Conservation (phyloP, 2,329 filamentous ascomycete species). For the Aspergillus unguis region DNA sequence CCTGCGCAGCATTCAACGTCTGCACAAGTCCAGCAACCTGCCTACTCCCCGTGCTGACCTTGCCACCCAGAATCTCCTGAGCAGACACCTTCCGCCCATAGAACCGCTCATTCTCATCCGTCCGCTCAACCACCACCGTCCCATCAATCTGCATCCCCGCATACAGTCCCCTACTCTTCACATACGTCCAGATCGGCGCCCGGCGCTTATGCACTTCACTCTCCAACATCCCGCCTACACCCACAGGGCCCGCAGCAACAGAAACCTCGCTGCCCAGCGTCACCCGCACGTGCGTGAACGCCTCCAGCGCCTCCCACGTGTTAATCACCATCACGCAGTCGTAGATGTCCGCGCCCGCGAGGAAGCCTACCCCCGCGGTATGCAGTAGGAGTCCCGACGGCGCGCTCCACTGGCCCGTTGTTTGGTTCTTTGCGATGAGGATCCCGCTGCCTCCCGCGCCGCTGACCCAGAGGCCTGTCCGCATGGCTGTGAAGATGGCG, state of each 20-base stretch:
- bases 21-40: constrained; percentile 65
- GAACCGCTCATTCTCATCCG: constrained; percentile 83
- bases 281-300: constrained; percentile 73
- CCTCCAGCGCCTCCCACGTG: constrained; percentile 74
- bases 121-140: constrained; percentile 78
- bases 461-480: constrained; percentile 85
- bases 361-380: constrained; percentile 81
- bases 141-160: constrained; percentile 83
- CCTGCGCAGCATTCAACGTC: constrained; percentile 84
- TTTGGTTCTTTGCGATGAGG: constrained; percentile 70
- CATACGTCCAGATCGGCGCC: constrained; percentile 75
- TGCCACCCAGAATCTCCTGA: constrained; percentile 61
- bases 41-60: constrained; percentile 52
- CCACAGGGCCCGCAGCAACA: constrained; percentile 71
- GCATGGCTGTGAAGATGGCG: constrained; percentile 93
- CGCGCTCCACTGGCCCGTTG: constrained; percentile 85
- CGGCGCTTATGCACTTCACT: constrained; percentile 64
- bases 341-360: constrained; percentile 90
- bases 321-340: constrained; percentile 94
- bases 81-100: constrained; percentile 66
- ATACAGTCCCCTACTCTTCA: constrained; percentile 85
- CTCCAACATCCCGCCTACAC: constrained; percentile 71
- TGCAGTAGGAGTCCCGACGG: constrained; percentile 89
- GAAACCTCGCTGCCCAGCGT: constrained; percentile 79
- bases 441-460: constrained; percentile 88